These are phyloP conservation scores for Exidia glandulosa DNA, from an alignment of 768 basidiomycete species.

Conservation along the genomic window DNA sequence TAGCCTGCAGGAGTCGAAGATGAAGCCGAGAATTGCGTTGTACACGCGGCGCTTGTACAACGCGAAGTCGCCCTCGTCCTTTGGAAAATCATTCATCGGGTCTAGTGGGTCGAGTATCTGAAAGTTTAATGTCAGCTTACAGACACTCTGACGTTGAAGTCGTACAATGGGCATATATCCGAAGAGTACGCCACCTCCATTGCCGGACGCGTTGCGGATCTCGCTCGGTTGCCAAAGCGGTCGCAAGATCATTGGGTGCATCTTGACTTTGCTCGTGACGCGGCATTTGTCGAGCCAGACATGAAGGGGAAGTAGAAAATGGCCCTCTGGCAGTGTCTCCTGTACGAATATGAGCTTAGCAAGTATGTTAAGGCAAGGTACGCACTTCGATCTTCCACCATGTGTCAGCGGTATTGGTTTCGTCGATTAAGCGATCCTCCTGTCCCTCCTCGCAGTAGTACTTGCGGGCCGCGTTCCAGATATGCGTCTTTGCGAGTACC, in stretches of 20 bases:
- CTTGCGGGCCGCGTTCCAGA: slow-evolving; percentile 17
- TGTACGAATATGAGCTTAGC: neutral
- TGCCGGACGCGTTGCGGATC: slow-evolving; percentile 23
- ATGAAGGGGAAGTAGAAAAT: neutral
- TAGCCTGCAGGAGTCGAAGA: slow-evolving; percentile 13
- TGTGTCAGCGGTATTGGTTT: slow-evolving; percentile 18
- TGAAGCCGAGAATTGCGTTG: slow-evolving; percentile 14
- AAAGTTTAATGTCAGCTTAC: neutral
- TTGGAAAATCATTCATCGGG: slow-evolving; percentile 8
- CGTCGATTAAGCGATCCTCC: slow-evolving; percentile 15
- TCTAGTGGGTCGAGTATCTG: slow-evolving; percentile 19
- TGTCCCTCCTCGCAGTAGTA: slow-evolving; percentile 10
- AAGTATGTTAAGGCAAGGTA: neutral
- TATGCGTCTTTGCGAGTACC: slow-evolving; percentile 8
- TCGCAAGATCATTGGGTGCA: slow-evolving; percentile 20
- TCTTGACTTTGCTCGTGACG: slow-evolving; percentile 17
- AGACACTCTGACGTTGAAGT: neutral
- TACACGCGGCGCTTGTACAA: slow-evolving; percentile 20
- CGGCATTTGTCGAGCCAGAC: slow-evolving; percentile 23
- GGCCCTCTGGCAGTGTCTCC: neutral
- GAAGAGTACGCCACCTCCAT: slow-evolving; percentile 21
- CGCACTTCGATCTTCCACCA: slow-evolving; percentile 21
- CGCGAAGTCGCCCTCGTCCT: slow-evolving; percentile 15
- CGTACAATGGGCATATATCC: slow-evolving; percentile 20
- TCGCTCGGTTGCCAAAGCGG: slow-evolving; percentile 16